Conservation (phyloP, 352 stramenopile genomes). For the Globisporangium recalcitrans region DNA sequence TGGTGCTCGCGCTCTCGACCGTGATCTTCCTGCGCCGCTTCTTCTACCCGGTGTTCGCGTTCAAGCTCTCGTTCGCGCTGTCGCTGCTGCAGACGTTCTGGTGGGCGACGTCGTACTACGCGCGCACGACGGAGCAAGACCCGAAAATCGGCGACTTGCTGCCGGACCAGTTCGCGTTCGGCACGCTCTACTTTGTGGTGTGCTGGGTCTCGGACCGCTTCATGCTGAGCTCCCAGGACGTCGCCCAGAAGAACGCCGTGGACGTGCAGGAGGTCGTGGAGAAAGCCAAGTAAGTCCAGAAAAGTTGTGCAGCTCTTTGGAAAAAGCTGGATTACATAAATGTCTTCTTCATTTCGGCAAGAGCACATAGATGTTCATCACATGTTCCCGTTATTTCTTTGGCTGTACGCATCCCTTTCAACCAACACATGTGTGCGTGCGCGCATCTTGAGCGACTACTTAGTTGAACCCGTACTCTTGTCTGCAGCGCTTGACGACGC, state of each 20-base stretch:
- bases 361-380: background rate
- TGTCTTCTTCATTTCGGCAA: background rate
- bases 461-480: constrained; percentile 76
- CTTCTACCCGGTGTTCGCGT: constrained; percentile 55
- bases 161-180: constrained; percentile 61
- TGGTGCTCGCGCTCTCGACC: constrained; percentile 47
- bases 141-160: constrained; percentile 51
- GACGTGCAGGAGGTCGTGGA: constrained; percentile 51
- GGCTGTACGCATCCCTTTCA: background rate
- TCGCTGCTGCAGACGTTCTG: constrained; percentile 67
- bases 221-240: constrained; percentile 65
- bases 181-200: constrained; percentile 67
- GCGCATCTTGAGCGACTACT: background rate
- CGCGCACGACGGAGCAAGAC: constrained; percentile 37
- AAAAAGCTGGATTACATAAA: background rate
- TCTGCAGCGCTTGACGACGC: constrained; percentile 70
- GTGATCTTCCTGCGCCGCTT: constrained; percentile 63
- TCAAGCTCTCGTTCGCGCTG: constrained; percentile 76
- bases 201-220: constrained; percentile 77
- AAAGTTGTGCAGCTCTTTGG: background rate
- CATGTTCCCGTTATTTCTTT: background rate
- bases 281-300: constrained; percentile 19
- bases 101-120: constrained; percentile 49
- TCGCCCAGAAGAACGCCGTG: constrained; percentile 56
- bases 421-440: background rate